A percentile compares a stretch with the other conserved stretches of the same genome.
Conservation (phyloP, 345 rosid genomes). For the Firmiana major region DNA sequence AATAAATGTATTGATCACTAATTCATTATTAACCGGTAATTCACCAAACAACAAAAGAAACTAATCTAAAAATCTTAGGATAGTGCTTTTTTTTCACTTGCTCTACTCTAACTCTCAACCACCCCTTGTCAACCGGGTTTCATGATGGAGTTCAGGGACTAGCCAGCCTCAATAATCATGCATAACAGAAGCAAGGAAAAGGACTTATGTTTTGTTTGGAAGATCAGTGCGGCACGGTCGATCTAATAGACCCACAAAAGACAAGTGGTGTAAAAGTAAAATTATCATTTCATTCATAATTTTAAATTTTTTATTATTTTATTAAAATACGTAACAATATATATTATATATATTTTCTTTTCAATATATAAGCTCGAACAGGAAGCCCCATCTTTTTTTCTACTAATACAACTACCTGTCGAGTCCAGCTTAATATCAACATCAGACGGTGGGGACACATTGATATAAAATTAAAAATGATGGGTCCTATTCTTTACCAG, state of each 20-base stretch:
- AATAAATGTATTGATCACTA: neutral
- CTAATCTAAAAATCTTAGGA: neutral
- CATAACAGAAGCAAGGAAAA: neutral
- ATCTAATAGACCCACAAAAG: no score
- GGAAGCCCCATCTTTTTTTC: no score
- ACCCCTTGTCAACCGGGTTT: neutral
- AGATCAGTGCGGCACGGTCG: no score
- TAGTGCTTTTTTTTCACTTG: neutral
- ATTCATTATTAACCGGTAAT: neutral
- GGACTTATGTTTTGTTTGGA: no score
- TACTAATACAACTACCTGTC: slow-evolving; percentile 13
- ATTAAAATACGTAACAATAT: no score
- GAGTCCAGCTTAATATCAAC: slow-evolving; percentile 19
- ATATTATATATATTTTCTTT: no score
- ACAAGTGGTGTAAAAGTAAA: no score
- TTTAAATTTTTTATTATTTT: no score
- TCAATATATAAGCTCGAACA: no score
- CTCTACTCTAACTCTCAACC: neutral
- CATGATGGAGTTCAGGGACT: no score
- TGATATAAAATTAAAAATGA: neutral
- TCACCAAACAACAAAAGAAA: neutral
- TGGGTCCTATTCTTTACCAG: slow-evolving; percentile 30
- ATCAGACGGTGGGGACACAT: slow-evolving; percentile 28
- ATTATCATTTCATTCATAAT: no score
- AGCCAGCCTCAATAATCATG: neutral